phyloP scores from a whole-genome alignment of 345 rosid genomes.

The Salix caprea region DNA sequence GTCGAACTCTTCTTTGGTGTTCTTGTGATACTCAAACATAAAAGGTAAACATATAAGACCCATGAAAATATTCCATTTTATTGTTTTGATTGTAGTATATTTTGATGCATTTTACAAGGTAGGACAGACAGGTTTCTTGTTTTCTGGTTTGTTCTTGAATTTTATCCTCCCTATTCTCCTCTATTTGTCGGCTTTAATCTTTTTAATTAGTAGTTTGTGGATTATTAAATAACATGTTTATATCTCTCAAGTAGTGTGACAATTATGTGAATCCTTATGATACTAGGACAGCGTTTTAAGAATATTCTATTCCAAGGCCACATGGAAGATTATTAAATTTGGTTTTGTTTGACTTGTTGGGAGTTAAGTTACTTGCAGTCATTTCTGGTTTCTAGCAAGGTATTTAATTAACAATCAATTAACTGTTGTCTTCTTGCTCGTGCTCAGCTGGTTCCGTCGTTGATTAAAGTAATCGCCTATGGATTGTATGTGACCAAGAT shows the following conservation, averaged over 20 bases:
- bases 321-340: slow-evolving; percentile 51
- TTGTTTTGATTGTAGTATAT: background rate
- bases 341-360: slow-evolving; percentile 30
- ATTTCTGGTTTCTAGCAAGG: slow-evolving; percentile 26
- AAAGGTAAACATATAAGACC: slow-evolving; percentile 24
- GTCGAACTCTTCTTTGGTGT: slow-evolving; percentile 9
- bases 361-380: slow-evolving; percentile 37
- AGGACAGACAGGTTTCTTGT: slow-evolving; percentile 31
- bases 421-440: slow-evolving; percentile 34
- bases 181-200: slow-evolving; percentile 20
- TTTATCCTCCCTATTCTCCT: slow-evolving; percentile 21
- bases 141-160: slow-evolving; percentile 20
- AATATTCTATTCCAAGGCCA: slow-evolving; percentile 59
- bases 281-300: slow-evolving; percentile 46
- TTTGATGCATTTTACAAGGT: background rate
- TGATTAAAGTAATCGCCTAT: slow-evolving; percentile 22
- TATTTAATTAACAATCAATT: slow-evolving; percentile 40
- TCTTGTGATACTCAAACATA: slow-evolving; percentile 12
- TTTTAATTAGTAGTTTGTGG: slow-evolving; percentile 10
- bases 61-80: slow-evolving; percentile 3
- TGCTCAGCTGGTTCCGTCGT: slow-evolving; percentile 49
- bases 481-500: slow-evolving; percentile 55
- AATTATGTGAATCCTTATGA: slow-evolving; percentile 26
- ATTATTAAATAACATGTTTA: slow-evolving; percentile 13
- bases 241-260: slow-evolving; percentile 12